Base-by-base conservation (phyloP, 805 yeast species). In the Kodamaea kakaduensis region DNA sequence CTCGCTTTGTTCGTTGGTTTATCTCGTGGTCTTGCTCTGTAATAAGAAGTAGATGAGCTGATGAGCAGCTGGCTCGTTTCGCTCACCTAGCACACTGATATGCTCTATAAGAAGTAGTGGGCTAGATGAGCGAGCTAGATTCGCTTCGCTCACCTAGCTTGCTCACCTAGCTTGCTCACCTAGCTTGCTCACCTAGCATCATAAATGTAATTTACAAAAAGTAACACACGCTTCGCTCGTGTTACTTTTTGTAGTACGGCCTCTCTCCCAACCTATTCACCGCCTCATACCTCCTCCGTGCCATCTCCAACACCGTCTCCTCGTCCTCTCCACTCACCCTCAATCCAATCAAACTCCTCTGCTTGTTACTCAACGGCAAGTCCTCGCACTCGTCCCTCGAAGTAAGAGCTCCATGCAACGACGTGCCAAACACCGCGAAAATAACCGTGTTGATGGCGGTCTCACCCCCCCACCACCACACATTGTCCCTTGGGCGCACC, bases 341-440 rank as follows among this genome's bases (percentile, higher is more conserved):
- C 18, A 75, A 57, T 1, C 78, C 79, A 24, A 75, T 53, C 10
- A 75, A 50, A 25, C 54, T 51, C 31, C 79, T 52, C 49, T 75
- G 80, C 16, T 56, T 58, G 31, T 57, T 60, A 7, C 59, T 67
- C 40, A 75, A 59, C 3, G 78, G 77, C 38, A 75, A 55, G 47
- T 75, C 80, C 22, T 58, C 45, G 43, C 79, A 74, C 45, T 68
- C 70, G 44, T 75, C 79, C 40, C 61, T 66, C 1, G 72, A 67
- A 42, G 59, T 63, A 6, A 61, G 16, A 10, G 71, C 43, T 28
- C 48, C 52, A 25, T 59, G 40, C 3, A 54, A 18, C 15, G 67
- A 51, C 2, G 52, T 24, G 8, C 49, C 19, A 8, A 68, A 30
- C 17, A 25, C 21, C 9, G 9, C 25, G 5, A 18, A 17, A 3